Percentiles rank a stretch among this genome's conserved stretches.
phyloP scores from a whole-genome alignment of 2,329 filamentous ascomycete genomes.

The Gnomoniopsis smithogilvyi region DNA sequence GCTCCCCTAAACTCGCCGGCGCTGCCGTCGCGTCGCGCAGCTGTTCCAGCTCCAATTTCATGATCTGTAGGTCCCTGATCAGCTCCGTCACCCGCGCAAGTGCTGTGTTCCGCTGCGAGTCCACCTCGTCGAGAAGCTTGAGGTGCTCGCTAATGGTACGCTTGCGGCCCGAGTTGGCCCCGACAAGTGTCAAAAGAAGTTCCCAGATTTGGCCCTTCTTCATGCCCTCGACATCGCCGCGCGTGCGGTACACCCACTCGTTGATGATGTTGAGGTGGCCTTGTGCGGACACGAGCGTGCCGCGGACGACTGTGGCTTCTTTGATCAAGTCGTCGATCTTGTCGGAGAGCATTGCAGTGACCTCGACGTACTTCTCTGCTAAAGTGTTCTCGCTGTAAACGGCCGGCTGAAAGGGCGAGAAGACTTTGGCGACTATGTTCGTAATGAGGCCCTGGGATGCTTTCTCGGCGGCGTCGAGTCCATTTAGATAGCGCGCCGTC shows the following conservation, averaged over 20 bases:
- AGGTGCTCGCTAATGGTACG: slow-evolving; percentile 63
- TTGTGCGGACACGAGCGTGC: slow-evolving; percentile 65
- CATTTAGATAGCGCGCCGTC: slow-evolving; percentile 68
- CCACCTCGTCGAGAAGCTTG: slow-evolving; percentile 62
- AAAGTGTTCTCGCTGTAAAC: slow-evolving; percentile 59
- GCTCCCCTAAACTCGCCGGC: slow-evolving; percentile 53
- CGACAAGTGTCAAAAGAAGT: slow-evolving; percentile 70
- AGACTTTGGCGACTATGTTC: slow-evolving; percentile 41
- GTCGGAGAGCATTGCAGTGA: slow-evolving; percentile 66
- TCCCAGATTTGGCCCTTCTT: slow-evolving; percentile 64
- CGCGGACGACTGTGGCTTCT: slow-evolving; percentile 66
- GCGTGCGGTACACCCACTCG: slow-evolving; percentile 63
- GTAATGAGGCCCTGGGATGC: slow-evolving; percentile 30
- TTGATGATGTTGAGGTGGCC: slow-evolving; percentile 67
- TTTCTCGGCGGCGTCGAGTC: slow-evolving; percentile 45
- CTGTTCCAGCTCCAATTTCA: slow-evolving; percentile 67
- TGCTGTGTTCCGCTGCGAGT: slow-evolving; percentile 61
- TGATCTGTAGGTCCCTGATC: slow-evolving; percentile 70
- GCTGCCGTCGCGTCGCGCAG: slow-evolving; percentile 67
- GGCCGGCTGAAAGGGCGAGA: slow-evolving; percentile 62
- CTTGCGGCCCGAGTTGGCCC: slow-evolving; percentile 61
- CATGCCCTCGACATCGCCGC: slow-evolving; percentile 52
- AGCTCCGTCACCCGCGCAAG: slow-evolving; percentile 67
- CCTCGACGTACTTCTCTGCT: slow-evolving; percentile 71
- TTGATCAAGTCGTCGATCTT: slow-evolving; percentile 66